Conservation (phyloP, 2,329 filamentous ascomycete genomes). For the Botrytis fragariae region DNA sequence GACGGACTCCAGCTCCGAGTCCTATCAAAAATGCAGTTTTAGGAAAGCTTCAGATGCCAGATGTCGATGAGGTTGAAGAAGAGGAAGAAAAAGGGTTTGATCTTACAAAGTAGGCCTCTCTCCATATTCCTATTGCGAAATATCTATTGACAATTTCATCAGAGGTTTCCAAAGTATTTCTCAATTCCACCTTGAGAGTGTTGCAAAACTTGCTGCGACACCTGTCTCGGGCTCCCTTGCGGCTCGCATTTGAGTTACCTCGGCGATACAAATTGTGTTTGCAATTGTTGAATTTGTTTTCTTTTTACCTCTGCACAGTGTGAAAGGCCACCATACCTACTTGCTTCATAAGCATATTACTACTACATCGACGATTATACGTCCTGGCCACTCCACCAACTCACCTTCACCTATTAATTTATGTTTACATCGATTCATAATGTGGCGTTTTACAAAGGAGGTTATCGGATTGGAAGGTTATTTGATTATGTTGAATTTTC, state of each 20-base stretch:
- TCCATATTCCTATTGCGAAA: background rate
- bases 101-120: slow-evolving; percentile 33
- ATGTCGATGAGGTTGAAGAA: slow-evolving; percentile 33
- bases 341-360: background rate
- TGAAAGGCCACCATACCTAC: background rate
- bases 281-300: background rate
- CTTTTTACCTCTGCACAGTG: background rate
- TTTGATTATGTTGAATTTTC: slow-evolving; percentile 1
- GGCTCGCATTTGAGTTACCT: background rate
- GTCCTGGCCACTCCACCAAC: background rate
- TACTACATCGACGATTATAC: background rate
- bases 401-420: background rate
- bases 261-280: background rate
- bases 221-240: background rate
- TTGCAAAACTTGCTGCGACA: slow-evolving; percentile 24
- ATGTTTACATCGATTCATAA: background rate
- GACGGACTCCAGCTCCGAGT: slow-evolving; percentile 31
- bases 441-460: background rate
- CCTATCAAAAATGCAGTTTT: slow-evolving; percentile 30
- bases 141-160: slow-evolving; percentile 34
- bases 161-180: slow-evolving; percentile 61
- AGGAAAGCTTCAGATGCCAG: slow-evolving; percentile 27
- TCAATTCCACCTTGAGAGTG: slow-evolving; percentile 53
- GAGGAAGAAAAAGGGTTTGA: slow-evolving; percentile 36
- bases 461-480: background rate